A percentile compares a stretch with the other conserved stretches of the same genome.
phyloP scores from a whole-genome alignment of 352 stramenopile species.

The Pythium pyrilobum region DNA sequence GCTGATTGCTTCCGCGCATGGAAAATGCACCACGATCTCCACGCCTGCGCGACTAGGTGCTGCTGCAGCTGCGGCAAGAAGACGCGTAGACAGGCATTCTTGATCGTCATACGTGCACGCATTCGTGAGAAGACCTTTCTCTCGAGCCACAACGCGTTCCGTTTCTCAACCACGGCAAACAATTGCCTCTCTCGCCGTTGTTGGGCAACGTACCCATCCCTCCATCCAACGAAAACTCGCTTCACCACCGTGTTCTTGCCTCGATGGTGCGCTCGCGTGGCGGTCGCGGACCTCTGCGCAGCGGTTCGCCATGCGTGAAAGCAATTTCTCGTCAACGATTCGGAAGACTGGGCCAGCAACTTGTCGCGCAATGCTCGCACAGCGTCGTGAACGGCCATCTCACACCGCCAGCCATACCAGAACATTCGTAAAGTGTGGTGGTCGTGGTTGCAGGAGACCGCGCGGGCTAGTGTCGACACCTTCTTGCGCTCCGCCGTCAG shows the following conservation, averaged over 20 bases:
- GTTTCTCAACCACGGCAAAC: neutral
- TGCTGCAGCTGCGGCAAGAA: slow-evolving; percentile 9
- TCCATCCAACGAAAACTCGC: neutral
- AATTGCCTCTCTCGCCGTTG: neutral
- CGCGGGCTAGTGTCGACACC: no score
- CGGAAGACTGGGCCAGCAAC: neutral
- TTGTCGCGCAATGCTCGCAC: neutral
- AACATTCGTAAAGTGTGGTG: no score
- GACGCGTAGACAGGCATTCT: slow-evolving; percentile 1
- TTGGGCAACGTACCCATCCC: neutral
- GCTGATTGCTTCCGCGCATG: neutral
- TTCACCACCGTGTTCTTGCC: neutral
- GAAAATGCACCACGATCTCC: neutral
- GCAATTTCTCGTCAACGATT: neutral
- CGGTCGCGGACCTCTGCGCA: no score
- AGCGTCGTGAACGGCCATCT: no score
- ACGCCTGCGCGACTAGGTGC: neutral
- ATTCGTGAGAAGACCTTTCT: neutral
- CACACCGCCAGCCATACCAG: no score
- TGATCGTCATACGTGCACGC: slow-evolving; percentile 6
- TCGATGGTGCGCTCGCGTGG: no score
- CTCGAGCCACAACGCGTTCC: neutral
- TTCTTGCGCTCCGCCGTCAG: neutral
- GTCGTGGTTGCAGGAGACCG: no score
- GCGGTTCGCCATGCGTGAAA: neutral